Evolutionary conservation across 176 grass and related monocot genomes (phyloP), one percentile per base, ranked within the genome.

Genomic region (barley (Hordeum vulgare)): DNA sequence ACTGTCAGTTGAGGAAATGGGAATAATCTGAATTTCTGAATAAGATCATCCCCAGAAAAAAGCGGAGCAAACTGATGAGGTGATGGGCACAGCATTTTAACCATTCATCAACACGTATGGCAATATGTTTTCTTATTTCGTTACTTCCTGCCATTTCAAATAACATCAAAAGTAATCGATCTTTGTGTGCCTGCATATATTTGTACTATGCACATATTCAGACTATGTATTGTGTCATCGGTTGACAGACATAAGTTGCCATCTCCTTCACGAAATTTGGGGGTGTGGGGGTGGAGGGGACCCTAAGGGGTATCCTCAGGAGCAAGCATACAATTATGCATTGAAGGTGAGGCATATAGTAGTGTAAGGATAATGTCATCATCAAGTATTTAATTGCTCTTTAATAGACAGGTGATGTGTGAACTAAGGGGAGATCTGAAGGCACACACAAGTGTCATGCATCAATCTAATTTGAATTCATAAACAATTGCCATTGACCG

Each of bases 171-270:
- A 29, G 5, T 8, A 56, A 10, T 11, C 12, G 41, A 73, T 73
- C n/a, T 62, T 69, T 15, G 47, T 28, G 51, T 70, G 39, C 26
- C 28, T 33, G 27, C 45, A 53, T 76, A 33, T 28, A 76, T 67
- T 21, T 21, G 33, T 67, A 29, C 5, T 29, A 64, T 64, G 11
- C 13, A 14, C 26, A 12, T 12, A 64, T 64, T 64, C n/a, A 77
- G 37, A 61, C 61, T 49, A 51, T 37, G 21, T 47, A 62, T 54
- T 9, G 15, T 21, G 15, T 88, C 2, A 20, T 71, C 64, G 14
- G 64, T 72, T n/a, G 57, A 18, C 67, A 65, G 80, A 45, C 81
- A 79, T 64, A 20, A 84, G 81, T 84, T 74, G 59, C 81, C 86
- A 73, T 88, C 86, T 60, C 45, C n/a, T 84, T 66, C 40, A 15